Evolutionary conservation across 2,329 filamentous ascomycete genomes (phyloP).

Genomic region (Fusarium sp.): DNA sequence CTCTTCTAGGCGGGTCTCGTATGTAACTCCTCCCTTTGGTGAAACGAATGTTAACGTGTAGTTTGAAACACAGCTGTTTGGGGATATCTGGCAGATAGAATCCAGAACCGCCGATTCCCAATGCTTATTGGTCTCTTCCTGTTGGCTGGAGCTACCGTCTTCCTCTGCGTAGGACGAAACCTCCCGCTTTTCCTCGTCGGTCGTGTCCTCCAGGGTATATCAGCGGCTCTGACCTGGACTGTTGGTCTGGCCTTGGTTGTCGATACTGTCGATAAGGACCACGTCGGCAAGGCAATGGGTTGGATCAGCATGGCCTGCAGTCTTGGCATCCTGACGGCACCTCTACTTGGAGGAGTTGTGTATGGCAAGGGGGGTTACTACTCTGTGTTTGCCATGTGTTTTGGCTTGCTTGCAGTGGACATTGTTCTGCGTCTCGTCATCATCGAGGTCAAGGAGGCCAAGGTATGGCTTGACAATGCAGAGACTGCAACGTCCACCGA

Average conservation of each 20-base stretch:
- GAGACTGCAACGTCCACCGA: background rate
- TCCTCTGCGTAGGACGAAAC: constrained; percentile 47
- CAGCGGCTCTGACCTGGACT: constrained; percentile 51
- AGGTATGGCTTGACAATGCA: constrained; percentile 40
- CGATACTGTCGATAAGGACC: constrained; percentile 47
- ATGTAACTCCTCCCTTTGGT: constrained; percentile 14
- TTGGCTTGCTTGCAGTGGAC: constrained; percentile 49
- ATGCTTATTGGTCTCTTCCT: constrained; percentile 50
- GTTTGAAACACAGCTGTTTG: constrained; percentile 45
- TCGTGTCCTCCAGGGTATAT: constrained; percentile 49
- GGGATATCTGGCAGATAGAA: constrained; percentile 51
- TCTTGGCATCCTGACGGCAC: constrained; percentile 47
- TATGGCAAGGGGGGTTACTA: constrained; percentile 50
- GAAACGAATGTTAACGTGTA: background rate
- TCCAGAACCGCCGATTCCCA: constrained; percentile 47
- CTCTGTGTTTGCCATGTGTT: constrained; percentile 51
- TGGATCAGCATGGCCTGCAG: constrained; percentile 50
- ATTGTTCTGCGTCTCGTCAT: constrained; percentile 48
- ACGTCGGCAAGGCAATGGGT: constrained; percentile 49
- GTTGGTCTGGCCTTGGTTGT: constrained; percentile 52
- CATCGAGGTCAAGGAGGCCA: constrained; percentile 49
- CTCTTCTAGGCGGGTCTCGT: constrained; percentile 48
- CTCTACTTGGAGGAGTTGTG: constrained; percentile 49
- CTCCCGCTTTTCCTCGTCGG: constrained; percentile 49
- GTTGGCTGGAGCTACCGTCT: constrained; percentile 45